These are phyloP conservation scores for Albophoma yamanashiensis DNA, from an alignment of 2,329 filamentous ascomycete genomes.

Conservation along the genomic window DNA sequence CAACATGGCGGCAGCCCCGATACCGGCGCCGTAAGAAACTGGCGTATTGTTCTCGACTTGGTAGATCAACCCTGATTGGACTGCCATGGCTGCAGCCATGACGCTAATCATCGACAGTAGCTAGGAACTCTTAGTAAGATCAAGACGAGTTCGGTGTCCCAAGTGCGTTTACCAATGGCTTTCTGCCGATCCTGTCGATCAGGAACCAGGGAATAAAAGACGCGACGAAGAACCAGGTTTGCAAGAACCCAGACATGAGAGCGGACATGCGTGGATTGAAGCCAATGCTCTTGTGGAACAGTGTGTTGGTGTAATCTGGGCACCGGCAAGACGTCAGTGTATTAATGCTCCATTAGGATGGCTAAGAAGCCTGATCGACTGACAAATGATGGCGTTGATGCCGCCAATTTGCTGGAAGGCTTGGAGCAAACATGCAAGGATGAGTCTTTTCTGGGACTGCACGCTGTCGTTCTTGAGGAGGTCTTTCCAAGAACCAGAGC, in stretches of 20 bases:
- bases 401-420: slow-evolving; percentile 34
- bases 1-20: slow-evolving; percentile 27
- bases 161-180: slow-evolving; percentile 19
- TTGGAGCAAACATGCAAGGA: slow-evolving; percentile 20
- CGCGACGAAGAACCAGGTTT: slow-evolving; percentile 32
- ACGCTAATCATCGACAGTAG: slow-evolving; percentile 27
- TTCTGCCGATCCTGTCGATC: slow-evolving; percentile 33
- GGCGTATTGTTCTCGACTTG: slow-evolving; percentile 24
- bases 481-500: slow-evolving; percentile 16
- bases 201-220: slow-evolving; percentile 34
- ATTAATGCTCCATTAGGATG: background rate
- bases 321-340: background rate
- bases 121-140: slow-evolving; percentile 3
- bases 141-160: background rate
- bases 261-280: slow-evolving; percentile 31
- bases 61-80: slow-evolving; percentile 28
- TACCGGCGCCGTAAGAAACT: slow-evolving; percentile 20
- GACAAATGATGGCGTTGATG: slow-evolving; percentile 37
- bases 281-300: slow-evolving; percentile 34
- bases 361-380: background rate
- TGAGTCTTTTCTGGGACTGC: slow-evolving; percentile 17
- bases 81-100: slow-evolving; percentile 29
- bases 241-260: slow-evolving; percentile 40
- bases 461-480: slow-evolving; percentile 21
- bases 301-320: slow-evolving; percentile 30